Evolutionary conservation across 1,139 yeast genomes (phyloP).

Genomic region (Blastobotrys serpentis): DNA sequence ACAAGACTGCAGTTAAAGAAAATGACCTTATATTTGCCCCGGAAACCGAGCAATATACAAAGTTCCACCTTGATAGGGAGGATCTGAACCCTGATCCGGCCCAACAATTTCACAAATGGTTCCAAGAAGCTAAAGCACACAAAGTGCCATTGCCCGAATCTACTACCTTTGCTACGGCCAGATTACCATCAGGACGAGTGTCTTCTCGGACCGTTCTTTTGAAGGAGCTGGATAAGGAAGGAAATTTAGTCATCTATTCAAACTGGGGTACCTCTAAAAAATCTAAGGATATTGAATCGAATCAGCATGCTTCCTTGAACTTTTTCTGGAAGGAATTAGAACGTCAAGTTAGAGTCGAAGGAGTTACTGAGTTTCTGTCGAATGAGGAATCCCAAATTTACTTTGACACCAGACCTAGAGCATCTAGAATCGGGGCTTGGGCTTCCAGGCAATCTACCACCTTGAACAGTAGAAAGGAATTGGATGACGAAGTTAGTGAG

Average conservation of each 20-base stretch:
- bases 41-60: conserved; percentile 82
- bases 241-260: conserved; percentile 78
- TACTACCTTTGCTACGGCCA: conserved; percentile 77
- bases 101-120: conserved; percentile 80
- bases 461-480: conserved; percentile 56
- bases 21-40: conserved; percentile 56
- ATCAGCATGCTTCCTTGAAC: conserved; percentile 78
- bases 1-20: conserved; percentile 7
- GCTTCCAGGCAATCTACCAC: conserved; percentile 82
- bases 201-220: conserved; percentile 80
- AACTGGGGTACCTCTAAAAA: conserved; percentile 90
- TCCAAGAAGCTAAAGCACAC: conserved; percentile 65
- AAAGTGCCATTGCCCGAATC: conserved; percentile 72
- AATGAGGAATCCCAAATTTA: conserved; percentile 75
- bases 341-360: conserved; percentile 92
- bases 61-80: conserved; percentile 55
- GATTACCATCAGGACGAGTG: conserved; percentile 83
- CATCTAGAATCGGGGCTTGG: conserved; percentile 95
- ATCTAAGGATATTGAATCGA: conserved; percentile 63
- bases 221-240: conserved; percentile 82
- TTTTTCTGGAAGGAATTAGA: conserved; percentile 92
- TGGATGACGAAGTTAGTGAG: conserved; percentile 52
- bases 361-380: conserved; percentile 69
- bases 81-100: conserved; percentile 64
- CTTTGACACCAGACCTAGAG: conserved; percentile 85